These are phyloP conservation scores for Rhodotorula sp. DNA, from an alignment of 1,284 basidiomycete species.

Conservation along the genomic window DNA sequence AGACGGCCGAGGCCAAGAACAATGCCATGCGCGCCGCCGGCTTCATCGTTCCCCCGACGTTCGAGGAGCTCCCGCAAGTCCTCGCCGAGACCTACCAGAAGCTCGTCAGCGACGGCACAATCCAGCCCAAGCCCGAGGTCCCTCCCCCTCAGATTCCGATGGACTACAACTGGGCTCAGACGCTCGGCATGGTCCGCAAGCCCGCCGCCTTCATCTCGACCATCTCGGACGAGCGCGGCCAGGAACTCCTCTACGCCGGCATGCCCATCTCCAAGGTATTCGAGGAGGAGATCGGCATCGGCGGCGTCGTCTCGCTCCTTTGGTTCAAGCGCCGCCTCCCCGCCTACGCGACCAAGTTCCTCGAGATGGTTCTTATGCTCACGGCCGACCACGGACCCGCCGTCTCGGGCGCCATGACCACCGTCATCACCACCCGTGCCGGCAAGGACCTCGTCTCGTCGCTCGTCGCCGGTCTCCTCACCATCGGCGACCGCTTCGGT, in stretches of 20 bases:
- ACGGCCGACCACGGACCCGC: slow-evolving; percentile 81
- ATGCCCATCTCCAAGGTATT: slow-evolving; percentile 99
- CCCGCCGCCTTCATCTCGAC: slow-evolving; percentile 96
- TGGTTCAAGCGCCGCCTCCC: slow-evolving; percentile 95
- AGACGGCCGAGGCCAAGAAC: slow-evolving; percentile 99
- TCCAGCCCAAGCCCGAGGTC: slow-evolving; percentile 72
- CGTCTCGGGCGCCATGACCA: slow-evolving; percentile 91
- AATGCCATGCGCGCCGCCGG: slow-evolving; percentile 89
- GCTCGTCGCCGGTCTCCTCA: slow-evolving; percentile 90
- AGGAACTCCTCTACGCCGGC: slow-evolving; percentile 96
- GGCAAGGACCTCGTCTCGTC: slow-evolving; percentile 99
- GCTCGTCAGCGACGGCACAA: slow-evolving; percentile 69
- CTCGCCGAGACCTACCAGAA: slow-evolving; percentile 80
- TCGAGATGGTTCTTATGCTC: slow-evolving; percentile 99
- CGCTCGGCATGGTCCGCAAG: slow-evolving; percentile 96
- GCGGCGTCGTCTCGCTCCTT: slow-evolving; percentile 91
- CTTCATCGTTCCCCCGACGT: slow-evolving; percentile 95
- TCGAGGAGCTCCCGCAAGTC: slow-evolving; percentile 87
- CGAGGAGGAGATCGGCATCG: slow-evolving; percentile 94
- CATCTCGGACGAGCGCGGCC: slow-evolving; percentile 98
- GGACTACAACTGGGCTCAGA: slow-evolving; percentile 99
- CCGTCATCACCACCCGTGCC: slow-evolving; percentile 96
- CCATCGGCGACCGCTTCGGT: slow-evolving; percentile 97
- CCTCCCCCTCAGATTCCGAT: slow-evolving; percentile 95
- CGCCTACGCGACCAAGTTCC: slow-evolving; percentile 85